Conservation (phyloP, 2,329 filamentous ascomycete species). For the Fulvia fulva region DNA sequence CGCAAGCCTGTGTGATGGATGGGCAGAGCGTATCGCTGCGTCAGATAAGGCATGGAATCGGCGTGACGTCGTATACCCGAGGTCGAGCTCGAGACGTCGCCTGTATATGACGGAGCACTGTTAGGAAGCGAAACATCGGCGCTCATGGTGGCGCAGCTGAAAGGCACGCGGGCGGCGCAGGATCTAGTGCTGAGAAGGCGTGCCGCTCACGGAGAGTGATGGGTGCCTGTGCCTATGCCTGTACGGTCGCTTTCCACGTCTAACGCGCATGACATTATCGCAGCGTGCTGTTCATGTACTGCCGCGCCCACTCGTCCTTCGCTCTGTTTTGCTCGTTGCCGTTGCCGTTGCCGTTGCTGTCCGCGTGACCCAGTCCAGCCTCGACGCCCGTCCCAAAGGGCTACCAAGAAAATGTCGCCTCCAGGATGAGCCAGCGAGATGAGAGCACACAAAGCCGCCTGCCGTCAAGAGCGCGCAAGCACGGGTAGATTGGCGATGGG, state of each 20-base stretch:
- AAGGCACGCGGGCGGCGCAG: constrained; percentile 5
- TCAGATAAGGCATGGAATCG: constrained; percentile 28
- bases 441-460: constrained; percentile 17
- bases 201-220: constrained; percentile 29
- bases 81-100: constrained; percentile 11
- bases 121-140: constrained; percentile 25
- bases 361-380: constrained; percentile 12
- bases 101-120: constrained; percentile 13
- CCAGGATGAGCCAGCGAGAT: constrained; percentile 4
- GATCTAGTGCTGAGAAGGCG: constrained; percentile 16
- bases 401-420: constrained; percentile 2
- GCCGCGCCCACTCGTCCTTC: constrained; percentile 7
- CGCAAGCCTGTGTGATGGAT: constrained; percentile 24
- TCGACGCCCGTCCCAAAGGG: not conserved
- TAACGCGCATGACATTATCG: constrained; percentile 30
- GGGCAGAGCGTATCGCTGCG: constrained; percentile 31
- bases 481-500: constrained; percentile 21
- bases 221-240: constrained; percentile 36
- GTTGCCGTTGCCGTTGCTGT: too few relatives aligned
- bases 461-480: constrained; percentile 14
- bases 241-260: constrained; percentile 31
- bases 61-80: constrained; percentile 6
- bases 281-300: constrained; percentile 15
- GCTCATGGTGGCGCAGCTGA: constrained; percentile 27
- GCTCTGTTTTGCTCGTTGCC: constrained; percentile 3